Conservation (phyloP, 495 filamentous ascomycete species). For the Penicillium argentinense region DNA sequence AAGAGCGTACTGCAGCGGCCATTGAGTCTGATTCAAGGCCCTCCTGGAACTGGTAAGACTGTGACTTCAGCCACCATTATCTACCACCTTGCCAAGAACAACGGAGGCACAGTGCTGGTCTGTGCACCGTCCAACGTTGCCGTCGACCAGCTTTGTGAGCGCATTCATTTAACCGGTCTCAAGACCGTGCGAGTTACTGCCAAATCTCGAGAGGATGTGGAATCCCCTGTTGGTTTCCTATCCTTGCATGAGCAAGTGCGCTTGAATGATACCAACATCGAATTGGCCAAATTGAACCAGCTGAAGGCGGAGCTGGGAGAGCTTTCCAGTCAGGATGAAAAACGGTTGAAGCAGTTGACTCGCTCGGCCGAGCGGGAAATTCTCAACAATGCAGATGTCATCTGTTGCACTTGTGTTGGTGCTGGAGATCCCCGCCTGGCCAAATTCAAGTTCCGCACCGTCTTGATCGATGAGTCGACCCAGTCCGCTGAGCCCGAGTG, state of each 20-base stretch:
- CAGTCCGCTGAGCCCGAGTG: constrained; percentile 99
- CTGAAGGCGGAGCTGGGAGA: constrained; percentile 91
- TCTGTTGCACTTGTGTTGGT: constrained; percentile 98
- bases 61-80: constrained; percentile 99
- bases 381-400: constrained; percentile 92
- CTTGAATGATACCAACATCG: constrained; percentile 93
- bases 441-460: constrained; percentile 97
- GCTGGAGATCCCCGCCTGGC: constrained; percentile 93
- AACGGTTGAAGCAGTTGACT: constrained; percentile 94
- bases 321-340: constrained; percentile 93
- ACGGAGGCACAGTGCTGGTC: constrained; percentile 90
- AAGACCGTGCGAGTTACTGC: constrained; percentile 98
- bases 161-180: constrained; percentile 89
- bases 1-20: constrained; percentile 93
- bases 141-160: constrained; percentile 97
- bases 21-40: constrained; percentile 93
- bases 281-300: constrained; percentile 86
- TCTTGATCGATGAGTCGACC: constrained; percentile 96
- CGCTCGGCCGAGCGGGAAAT: constrained; percentile 95
- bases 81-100: constrained; percentile 94
- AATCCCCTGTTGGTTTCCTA: constrained; percentile 92
- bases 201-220: constrained; percentile 97
- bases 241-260: constrained; percentile 96
- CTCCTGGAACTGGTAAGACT: constrained; percentile 96
- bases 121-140: constrained; percentile 98